A percentile compares a stretch with the other conserved stretches of the same genome.
These are phyloP conservation scores for Hortaea werneckii DNA, from an alignment of 2,329 filamentous ascomycete genomes.

Conservation along the genomic window DNA sequence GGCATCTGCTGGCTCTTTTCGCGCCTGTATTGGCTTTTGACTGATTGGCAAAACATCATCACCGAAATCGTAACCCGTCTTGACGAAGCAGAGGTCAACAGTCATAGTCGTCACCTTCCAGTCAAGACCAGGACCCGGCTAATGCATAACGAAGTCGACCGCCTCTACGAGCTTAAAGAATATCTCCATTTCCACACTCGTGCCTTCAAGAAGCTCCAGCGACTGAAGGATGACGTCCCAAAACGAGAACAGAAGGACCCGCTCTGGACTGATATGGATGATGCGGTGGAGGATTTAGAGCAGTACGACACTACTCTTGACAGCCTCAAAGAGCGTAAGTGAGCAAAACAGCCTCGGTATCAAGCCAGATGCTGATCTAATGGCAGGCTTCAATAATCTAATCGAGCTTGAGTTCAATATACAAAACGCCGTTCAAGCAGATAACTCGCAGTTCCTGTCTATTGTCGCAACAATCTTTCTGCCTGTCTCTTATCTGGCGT, in stretches of 20 bases:
- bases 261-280: constrained; percentile 27
- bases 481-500: constrained; percentile 25
- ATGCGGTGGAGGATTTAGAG: constrained; percentile 27
- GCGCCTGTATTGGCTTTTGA: constrained; percentile 25
- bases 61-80: constrained; percentile 23
- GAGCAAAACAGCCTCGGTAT: background rate
- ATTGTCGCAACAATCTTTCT: constrained; percentile 27
- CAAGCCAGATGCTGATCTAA: constrained; percentile 1
- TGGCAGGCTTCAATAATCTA: constrained; percentile 25
- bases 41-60: constrained; percentile 30
- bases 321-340: constrained; percentile 24
- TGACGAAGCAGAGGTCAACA: constrained; percentile 27
- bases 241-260: constrained; percentile 22
- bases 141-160: constrained; percentile 26
- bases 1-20: constrained; percentile 28
- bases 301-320: constrained; percentile 26
- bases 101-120: constrained; percentile 22
- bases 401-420: constrained; percentile 32
- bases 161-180: constrained; percentile 27
- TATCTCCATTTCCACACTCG: constrained; percentile 26
- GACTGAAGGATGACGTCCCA: constrained; percentile 22
- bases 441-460: constrained; percentile 25
- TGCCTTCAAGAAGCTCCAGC: constrained; percentile 26
- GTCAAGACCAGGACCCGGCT: constrained; percentile 24
- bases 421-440: constrained; percentile 25